Base-by-base conservation (phyloP, 2,329 filamentous ascomycete species). In the Verticillium nonalfalfae region DNA sequence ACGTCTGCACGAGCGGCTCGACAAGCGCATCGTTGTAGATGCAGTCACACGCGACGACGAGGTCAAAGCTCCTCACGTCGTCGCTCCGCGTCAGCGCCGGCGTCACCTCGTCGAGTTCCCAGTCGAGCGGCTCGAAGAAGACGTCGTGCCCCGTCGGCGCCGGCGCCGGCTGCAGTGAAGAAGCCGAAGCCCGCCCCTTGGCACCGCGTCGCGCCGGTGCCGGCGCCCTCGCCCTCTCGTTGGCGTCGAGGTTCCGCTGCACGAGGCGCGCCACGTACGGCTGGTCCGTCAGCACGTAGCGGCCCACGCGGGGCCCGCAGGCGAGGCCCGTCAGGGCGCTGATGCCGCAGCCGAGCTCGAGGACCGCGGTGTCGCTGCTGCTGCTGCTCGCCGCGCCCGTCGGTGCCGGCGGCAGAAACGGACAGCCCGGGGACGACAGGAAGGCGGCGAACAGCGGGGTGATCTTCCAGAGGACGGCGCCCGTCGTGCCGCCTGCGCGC, bases 21-120 rank as follows among this genome's bases (percentile, higher is more conserved):
- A 98, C 85, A 3, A 98, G 83, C 2, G 90, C 85, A 66, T 97
- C 91, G 75, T 98, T 99, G 79, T 96, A 99, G 67, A 99, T 89
- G 74, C 93, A 97, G 74, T 99, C 95, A 71, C 92, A 96, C 4
- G 93, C 92, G 39, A 98, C 73, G 11, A 98, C 79, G 14, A 87
- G 75, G 69, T 96, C 90, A 66, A 95, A 89, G 61, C 82, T 81
- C 69, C 67, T 70, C 55, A 64, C 69, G 40, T 59, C 65, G 15
- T 66, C 63, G 14, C 72, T 71, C 11, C 75, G 72, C 1, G 76
- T 77, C 35, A 84, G 72, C 2, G 68, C 68, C 10, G 71, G 65
- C 31, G 76, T 82, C 10, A 88, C 80, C 56, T 81, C 74, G 63
- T 85, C 82, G 0, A 81, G 79, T 71, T 98, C 93, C 95, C 95